Base-by-base conservation (phyloP, 2,329 filamentous ascomycete genomes). In the Colletotrichum sp. region DNA sequence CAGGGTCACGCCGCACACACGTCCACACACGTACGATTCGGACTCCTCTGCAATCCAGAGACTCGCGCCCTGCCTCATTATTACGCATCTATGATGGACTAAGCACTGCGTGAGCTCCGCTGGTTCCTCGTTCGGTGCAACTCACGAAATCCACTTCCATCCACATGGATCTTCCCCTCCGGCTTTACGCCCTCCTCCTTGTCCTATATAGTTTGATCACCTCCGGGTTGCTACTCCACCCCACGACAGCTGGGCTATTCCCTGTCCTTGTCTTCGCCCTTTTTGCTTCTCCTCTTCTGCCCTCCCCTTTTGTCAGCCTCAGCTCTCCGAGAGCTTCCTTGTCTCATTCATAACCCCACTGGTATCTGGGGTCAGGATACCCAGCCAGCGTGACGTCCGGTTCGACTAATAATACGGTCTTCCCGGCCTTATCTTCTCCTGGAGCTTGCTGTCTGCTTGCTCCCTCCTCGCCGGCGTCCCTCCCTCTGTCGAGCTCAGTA, bases 201-300 rank as follows among this genome's bases (percentile, higher is more conserved):
- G 69, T 74, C 28, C 63, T 75, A 73, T 76, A 76, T 76, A 76
- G 62, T 76, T 76, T 76, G 71, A 72, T 76, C 71, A 71, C 61
- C 67, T 75, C 73, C 64, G 34, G 43, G 63, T 26, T 26, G 28
- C 34, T 64, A 61, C 73, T 68, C 75, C 73, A 69, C 71, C 59
- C 48, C n/a, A 66, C 59, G 26, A 55, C 48, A 69, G 52, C 71
- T 36, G 66, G 71, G 65, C 48, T 61, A 21, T 74, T 26, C 73
- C 69, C 59, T 76, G 71, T 61, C 74, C 65, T 62, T 73, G 69
- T 63, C 71, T 72, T 34, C 64, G 28, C 62, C 73, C 62, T 68
- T 21, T 38, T 38, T 56, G 64, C 24, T 66, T 62, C 68, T 69
- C 28, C 21, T 32, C 55, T 38, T 48, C 24, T 32, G 24, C 28